These are phyloP conservation scores for Nepenthes mirabilis DNA, from an alignment of 148 eudicot species.

Conservation along the genomic window DNA sequence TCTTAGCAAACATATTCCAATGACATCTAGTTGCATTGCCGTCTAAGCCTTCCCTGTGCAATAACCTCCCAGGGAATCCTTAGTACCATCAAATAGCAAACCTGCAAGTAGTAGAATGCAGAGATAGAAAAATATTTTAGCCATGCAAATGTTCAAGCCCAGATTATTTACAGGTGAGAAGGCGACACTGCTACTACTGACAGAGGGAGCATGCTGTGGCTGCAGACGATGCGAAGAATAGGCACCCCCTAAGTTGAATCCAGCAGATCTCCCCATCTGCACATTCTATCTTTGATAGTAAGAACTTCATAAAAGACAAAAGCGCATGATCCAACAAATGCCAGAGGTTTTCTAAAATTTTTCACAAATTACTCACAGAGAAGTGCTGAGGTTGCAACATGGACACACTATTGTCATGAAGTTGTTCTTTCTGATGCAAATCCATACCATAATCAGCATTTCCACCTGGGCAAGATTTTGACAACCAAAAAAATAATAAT, in stretches of 20 bases:
- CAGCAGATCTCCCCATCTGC: conserved; percentile 54
- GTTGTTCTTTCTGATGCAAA: conserved; percentile 48
- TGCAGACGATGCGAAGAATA: conserved; percentile 34
- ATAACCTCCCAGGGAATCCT: neutral
- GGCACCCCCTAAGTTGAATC: conserved; percentile 37
- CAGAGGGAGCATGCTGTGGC: conserved; percentile 44
- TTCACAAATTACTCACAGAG: conserved; percentile 28
- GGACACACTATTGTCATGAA: conserved; percentile 37
- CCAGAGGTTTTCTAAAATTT: neutral
- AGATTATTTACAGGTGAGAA: conserved; percentile 33
- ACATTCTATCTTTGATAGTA: neutral
- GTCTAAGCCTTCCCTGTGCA: neutral
- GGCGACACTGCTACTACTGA: conserved; percentile 31
- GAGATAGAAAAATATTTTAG: conserved; percentile 27
- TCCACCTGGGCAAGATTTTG: conserved; percentile 22
- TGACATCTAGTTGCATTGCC: too few species aligned
- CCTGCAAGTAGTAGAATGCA: conserved; percentile 22
- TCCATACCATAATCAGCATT: conserved; percentile 31
- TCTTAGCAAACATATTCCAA: too few species aligned
- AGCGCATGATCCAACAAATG: neutral
- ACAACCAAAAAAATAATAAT: neutral
- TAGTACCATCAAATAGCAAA: neutral
- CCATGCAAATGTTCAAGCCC: conserved; percentile 32
- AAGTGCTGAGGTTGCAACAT: conserved; percentile 49
- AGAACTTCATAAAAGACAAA: neutral